Evolutionary conservation across 73 alveolate species (phyloP).

Genomic region (Stentor coeruleus): DNA sequence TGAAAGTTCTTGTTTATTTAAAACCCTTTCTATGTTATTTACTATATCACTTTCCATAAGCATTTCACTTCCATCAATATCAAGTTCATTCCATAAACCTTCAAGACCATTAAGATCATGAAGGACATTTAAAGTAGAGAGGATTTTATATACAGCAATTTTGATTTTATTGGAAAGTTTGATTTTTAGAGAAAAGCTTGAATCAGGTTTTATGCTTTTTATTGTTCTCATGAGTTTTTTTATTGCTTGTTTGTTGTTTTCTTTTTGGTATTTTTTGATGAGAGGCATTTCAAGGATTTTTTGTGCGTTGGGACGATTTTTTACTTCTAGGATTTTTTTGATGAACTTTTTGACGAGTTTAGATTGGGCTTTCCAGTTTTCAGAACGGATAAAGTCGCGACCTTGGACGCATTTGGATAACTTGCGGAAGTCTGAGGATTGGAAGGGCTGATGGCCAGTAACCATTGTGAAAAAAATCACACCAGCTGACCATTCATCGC

Average conservation of each 20-base stretch:
- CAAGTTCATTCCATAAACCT: neutral
- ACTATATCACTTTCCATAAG: neutral
- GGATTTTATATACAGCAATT: neutral
- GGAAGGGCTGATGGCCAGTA: neutral
- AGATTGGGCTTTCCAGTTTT: neutral
- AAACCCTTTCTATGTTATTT: neutral
- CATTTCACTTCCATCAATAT: neutral
- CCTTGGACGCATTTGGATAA: neutral
- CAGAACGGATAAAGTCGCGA: neutral
- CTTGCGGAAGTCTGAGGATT: neutral
- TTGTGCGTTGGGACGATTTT: neutral
- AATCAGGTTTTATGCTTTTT: neutral
- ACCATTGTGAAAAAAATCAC: slow-evolving; percentile 5
- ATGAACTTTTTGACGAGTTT: slow-evolving; percentile 10
- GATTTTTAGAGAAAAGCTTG: neutral
- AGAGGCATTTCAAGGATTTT: neutral
- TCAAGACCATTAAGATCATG: neutral
- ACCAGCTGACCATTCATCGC: slow-evolving; percentile 1
- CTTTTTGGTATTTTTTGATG: neutral
- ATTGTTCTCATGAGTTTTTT: neutral
- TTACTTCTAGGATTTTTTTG: neutral
- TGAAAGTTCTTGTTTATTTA: neutral
- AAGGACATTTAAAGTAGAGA: neutral
- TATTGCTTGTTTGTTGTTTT: neutral
- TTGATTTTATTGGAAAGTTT: neutral